These are phyloP conservation scores for Pterocarpus santalinus DNA, from an alignment of 306 rosid species.

Conservation along the genomic window DNA sequence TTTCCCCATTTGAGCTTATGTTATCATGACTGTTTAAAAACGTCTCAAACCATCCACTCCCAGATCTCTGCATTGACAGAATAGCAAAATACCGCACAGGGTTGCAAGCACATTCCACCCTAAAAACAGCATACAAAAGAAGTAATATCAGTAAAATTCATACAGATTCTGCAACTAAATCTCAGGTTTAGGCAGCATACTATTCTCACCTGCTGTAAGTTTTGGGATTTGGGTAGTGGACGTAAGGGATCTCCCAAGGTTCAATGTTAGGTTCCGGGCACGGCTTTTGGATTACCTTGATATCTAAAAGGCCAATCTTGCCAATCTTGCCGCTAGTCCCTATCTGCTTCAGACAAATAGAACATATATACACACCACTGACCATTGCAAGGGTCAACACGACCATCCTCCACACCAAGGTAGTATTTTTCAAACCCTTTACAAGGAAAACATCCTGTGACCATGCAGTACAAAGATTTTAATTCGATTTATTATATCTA, in stretches of 20 bases:
- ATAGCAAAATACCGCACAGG: slow-evolving; percentile 90
- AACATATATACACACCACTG: slow-evolving; percentile 91
- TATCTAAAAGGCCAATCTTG: slow-evolving; percentile 61
- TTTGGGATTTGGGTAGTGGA: slow-evolving; percentile 86
- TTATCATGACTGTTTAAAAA: slow-evolving; percentile 89
- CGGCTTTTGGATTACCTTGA: slow-evolving; percentile 65
- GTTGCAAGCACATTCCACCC: slow-evolving; percentile 91
- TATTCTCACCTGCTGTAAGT: slow-evolving; percentile 82
- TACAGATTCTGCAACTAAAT: slow-evolving; percentile 35
- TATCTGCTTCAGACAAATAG: slow-evolving; percentile 88
- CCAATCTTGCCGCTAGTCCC: slow-evolving; percentile 63
- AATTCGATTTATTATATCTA: slow-evolving; percentile 23
- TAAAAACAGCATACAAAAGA: slow-evolving; percentile 46
- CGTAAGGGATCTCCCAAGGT: slow-evolving; percentile 73
- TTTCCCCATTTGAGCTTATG: slow-evolving; percentile 96
- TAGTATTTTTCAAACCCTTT: slow-evolving; percentile 80
- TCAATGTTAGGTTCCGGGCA: slow-evolving; percentile 79
- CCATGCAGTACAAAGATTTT: slow-evolving; percentile 38
- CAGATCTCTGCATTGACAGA: slow-evolving; percentile 97
- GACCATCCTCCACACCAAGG: slow-evolving; percentile 79
- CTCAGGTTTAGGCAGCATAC: slow-evolving; percentile 23
- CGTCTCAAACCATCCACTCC: slow-evolving; percentile 99
- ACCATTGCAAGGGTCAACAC: slow-evolving; percentile 84
- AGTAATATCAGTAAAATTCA: slow-evolving; percentile 44
- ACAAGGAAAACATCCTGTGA: slow-evolving; percentile 68